Evolutionary conservation across 78 protist genomes (phyloP).

Genomic region (Isochrysis galbana): DNA sequence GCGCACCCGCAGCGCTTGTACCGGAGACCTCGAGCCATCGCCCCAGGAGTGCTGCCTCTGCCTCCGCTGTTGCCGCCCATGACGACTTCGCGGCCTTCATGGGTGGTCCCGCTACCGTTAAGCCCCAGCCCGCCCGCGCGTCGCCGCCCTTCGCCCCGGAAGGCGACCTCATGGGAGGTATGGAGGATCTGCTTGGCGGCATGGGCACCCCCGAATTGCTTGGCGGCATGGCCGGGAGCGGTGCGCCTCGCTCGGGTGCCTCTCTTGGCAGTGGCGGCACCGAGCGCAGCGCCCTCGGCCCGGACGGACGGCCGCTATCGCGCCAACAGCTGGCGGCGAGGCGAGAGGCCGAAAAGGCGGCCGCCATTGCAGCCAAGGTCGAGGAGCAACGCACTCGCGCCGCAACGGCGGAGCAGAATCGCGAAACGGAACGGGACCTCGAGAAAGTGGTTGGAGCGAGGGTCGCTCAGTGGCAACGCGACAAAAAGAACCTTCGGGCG

Average conservation of each 20-base stretch:
- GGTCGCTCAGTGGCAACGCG: neutral
- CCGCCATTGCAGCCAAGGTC: neutral
- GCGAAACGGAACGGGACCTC: neutral
- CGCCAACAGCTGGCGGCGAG: neutral
- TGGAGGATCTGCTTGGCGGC: neutral
- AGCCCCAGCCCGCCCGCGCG: too few species aligned
- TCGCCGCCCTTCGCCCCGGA: too few species aligned
- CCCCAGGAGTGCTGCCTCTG: too few species aligned
- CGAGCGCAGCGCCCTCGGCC: neutral
- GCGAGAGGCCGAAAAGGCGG: neutral
- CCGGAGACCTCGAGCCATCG: too few species aligned
- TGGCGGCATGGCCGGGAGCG: neutral
- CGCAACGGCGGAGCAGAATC: neutral
- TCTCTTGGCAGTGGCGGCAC: neutral
- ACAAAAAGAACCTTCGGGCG: neutral
- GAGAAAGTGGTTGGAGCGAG: neutral
- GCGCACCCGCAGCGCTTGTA: neutral
- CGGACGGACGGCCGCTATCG: neutral
- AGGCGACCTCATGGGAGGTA: neutral
- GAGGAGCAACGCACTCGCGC: neutral
- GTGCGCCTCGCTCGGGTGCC: neutral
- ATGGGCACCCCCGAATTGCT: neutral
- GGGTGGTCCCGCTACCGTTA: too few species aligned
- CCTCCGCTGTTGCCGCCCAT: too few species aligned
- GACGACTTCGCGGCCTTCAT: too few species aligned